Evolutionary conservation across 352 stramenopile genomes (phyloP).

Genomic region (Globisporangium yorkense): DNA sequence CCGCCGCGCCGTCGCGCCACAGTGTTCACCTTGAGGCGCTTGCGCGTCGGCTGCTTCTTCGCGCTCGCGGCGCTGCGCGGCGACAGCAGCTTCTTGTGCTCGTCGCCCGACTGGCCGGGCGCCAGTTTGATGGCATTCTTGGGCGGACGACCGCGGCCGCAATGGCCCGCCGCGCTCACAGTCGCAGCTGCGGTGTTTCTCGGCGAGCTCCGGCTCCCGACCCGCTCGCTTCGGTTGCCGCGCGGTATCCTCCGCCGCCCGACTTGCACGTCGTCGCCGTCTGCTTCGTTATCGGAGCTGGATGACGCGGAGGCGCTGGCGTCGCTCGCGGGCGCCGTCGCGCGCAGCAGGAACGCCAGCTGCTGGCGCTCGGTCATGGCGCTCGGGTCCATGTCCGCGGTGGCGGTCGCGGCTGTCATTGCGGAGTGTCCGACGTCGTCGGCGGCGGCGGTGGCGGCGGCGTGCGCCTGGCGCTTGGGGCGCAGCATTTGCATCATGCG

Average conservation of each 20-base stretch:
- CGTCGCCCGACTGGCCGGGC: constrained; percentile 1
- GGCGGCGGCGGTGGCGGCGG: too few relatives aligned
- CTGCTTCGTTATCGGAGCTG: not conserved
- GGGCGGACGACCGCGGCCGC: constrained; percentile 17
- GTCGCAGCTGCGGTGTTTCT: not conserved
- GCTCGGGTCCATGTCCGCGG: constrained; percentile 38
- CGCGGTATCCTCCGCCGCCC: not conserved
- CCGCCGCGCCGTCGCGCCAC: not conserved
- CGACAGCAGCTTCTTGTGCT: constrained; percentile 8
- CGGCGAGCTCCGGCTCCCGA: not conserved
- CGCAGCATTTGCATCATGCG: not conserved
- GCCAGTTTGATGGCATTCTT: constrained; percentile 21
- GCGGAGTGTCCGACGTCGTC: too few relatives aligned
- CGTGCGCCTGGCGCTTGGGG: not conserved
- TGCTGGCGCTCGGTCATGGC: constrained; percentile 82
- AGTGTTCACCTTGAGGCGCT: not conserved
- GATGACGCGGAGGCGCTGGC: constrained; percentile 10
- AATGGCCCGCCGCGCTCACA: constrained; percentile 6
- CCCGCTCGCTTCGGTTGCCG: not conserved
- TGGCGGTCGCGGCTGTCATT: too few relatives aligned
- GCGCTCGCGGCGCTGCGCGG: not conserved
- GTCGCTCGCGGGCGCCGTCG: constrained; percentile 40
- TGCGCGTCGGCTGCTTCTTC: not conserved
- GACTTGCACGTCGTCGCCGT: not conserved
- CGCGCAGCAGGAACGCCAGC: constrained; percentile 66